Conservation (phyloP, 208 protist genomes). For the Leishmania amazonensis region DNA sequence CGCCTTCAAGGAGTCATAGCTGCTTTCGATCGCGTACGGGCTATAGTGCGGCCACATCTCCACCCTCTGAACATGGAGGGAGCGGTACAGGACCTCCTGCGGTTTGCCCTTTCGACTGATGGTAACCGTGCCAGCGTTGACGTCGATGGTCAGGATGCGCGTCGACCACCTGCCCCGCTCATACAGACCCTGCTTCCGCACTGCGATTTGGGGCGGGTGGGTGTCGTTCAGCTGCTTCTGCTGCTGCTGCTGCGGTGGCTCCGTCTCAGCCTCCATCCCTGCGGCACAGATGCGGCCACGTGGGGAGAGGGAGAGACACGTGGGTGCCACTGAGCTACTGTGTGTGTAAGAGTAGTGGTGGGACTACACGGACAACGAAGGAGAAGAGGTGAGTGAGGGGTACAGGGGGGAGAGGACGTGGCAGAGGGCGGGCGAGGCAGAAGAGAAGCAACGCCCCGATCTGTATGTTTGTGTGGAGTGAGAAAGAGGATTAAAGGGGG, state of each 20-base stretch:
- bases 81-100: conserved; percentile 8
- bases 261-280: background rate
- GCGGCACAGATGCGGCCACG: background rate
- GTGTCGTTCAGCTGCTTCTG: too few relatives aligned
- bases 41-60: conserved; percentile 17
- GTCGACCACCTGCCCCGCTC: conserved; percentile 13
- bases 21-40: background rate
- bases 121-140: background rate
- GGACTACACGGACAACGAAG: background rate
- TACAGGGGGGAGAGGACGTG: background rate
- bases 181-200: conserved; percentile 15
- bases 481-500: background rate
- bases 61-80: background rate
- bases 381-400: background rate
- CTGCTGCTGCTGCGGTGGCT: too few relatives aligned
- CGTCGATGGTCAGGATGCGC: conserved; percentile 25
- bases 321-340: background rate
- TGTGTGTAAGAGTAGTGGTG: background rate
- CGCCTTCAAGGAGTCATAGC: conserved; percentile 11
- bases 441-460: background rate
- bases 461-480: background rate
- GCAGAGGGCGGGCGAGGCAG: background rate
- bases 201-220: background rate
- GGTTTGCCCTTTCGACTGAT: conserved; percentile 17
- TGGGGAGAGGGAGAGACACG: background rate